These are phyloP conservation scores for Clitocybe nebularis DNA, from an alignment of 1,284 basidiomycete species.

Conservation along the genomic window DNA sequence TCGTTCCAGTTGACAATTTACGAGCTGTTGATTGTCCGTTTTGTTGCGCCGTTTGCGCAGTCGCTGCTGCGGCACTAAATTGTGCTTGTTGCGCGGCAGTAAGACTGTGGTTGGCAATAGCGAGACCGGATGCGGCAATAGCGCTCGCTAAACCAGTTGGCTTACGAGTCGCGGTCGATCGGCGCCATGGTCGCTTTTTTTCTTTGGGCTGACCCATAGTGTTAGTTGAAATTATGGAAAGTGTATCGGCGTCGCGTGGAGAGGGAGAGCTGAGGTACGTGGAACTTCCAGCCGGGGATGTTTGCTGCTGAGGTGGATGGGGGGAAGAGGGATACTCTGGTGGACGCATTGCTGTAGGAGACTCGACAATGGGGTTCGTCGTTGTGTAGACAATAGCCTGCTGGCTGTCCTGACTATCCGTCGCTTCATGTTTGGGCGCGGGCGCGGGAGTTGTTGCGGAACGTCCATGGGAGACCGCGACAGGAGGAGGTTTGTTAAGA, in stretches of 20 bases:
- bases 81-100: conserved; percentile 41
- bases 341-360: conserved; percentile 38
- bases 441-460: conserved; percentile 16
- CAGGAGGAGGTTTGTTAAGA: conserved; percentile 21
- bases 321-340: conserved; percentile 24
- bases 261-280: conserved; percentile 9
- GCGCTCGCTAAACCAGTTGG: conserved; percentile 59
- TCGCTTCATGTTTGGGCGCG: conserved; percentile 7
- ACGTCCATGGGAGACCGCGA: conserved; percentile 16
- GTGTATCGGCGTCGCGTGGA: conserved; percentile 27
- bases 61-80: conserved; percentile 26
- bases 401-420: conserved; percentile 16
- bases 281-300: conserved; percentile 12
- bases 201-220: conserved; percentile 22
- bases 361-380: conserved; percentile 42
- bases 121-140: conserved; percentile 60
- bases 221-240: conserved; percentile 26
- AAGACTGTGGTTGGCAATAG: conserved; percentile 58
- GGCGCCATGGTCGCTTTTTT: conserved; percentile 38
- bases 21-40: conserved; percentile 12
- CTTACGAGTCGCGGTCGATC: conserved; percentile 39
- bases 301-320: not conserved
- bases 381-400: conserved; percentile 23
- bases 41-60: conserved; percentile 9
- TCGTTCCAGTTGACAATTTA: conserved; percentile 20